Evolutionary conservation across 1,139 yeast genomes (phyloP).

Genomic region (Meyerozyma guilliermondii): DNA sequence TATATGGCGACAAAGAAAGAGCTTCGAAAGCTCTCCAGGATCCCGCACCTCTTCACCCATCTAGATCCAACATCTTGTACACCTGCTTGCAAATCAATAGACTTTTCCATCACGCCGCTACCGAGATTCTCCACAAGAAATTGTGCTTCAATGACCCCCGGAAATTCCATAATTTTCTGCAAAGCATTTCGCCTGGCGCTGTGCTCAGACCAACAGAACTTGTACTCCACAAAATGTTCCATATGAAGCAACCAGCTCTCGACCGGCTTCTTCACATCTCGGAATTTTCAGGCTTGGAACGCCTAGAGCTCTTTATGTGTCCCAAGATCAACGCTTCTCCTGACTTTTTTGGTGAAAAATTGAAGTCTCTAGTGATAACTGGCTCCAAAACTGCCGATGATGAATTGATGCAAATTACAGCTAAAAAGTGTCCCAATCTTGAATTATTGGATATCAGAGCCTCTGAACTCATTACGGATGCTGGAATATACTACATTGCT

Average conservation of each 20-base stretch:
- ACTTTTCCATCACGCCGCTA: slow-evolving; percentile 56
- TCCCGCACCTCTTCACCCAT: slow-evolving; percentile 8
- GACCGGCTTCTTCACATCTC: slow-evolving; percentile 21
- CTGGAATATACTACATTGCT: slow-evolving; percentile 66
- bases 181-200: slow-evolving; percentile 6
- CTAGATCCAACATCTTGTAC: slow-evolving; percentile 27
- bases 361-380: slow-evolving; percentile 63
- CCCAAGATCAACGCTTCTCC: slow-evolving; percentile 60
- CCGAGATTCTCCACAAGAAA: slow-evolving; percentile 49
- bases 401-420: slow-evolving; percentile 45
- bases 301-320: slow-evolving; percentile 82
- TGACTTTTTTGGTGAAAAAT: slow-evolving; percentile 36
- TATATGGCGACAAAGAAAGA: slow-evolving; percentile 44
- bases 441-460: slow-evolving; percentile 75
- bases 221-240: slow-evolving; percentile 34
- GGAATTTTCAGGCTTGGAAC: slow-evolving; percentile 45
- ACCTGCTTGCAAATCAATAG: slow-evolving; percentile 66
- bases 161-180: slow-evolving; percentile 43
- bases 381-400: slow-evolving; percentile 71
- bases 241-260: slow-evolving; percentile 24
- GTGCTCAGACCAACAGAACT: slow-evolving; percentile 25
- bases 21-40: slow-evolving; percentile 52
- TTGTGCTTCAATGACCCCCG: slow-evolving; percentile 49
- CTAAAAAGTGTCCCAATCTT: slow-evolving; percentile 54
- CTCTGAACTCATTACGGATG: slow-evolving; percentile 73